Evolutionary conservation across 2,329 filamentous ascomycete genomes (phyloP), one percentile per base, ranked within the genome.

Genomic region (Botrytis tulipae): DNA sequence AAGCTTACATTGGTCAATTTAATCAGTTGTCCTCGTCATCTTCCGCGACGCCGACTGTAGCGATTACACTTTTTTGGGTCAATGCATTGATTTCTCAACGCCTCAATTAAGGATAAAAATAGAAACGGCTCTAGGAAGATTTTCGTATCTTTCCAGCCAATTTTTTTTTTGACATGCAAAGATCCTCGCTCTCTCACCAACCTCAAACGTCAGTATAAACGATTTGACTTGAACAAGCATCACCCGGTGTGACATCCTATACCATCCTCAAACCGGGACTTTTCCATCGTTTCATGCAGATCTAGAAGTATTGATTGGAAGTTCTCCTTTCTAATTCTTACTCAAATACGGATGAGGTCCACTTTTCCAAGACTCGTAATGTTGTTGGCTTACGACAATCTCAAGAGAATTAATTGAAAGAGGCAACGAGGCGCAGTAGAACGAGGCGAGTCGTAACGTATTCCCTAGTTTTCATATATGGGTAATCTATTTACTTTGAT

Each of bases 351-450:
- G 69, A 32, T 9, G 32, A 32, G 51, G 20, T 62, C 73, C 73
- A 72, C 73, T 72, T 74, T 74, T 67, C 73, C 61, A 72, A 74
- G 73, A 72, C 73, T 72, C 32, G 48, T 66, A 62, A 65, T 70
- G 59, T 71, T 65, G 72, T 59, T 65, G 71, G 70, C 72, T 71
- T 59, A 73, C 59, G 63, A 51, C 71, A 68, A 73, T 48, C 20
- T 42, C 32, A 22, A 65, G 42, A 51, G 61, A 54, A 65, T 65
- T 48, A 32, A 65, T 65, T 48, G 35, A 61, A 68, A 67, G 42
- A 61, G 35, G 63, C 20, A 71, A 70, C 32, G 68, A 46, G 72
- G 72, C 72, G 72, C 72, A 73, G 72, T 70, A 59, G 51, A 29
- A 42, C 35, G 42, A 40, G n/a, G 10, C 25, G 65, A 70, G 40